Conservation (phyloP, 148 eudicot genomes). For the Cornus controversa region DNA sequence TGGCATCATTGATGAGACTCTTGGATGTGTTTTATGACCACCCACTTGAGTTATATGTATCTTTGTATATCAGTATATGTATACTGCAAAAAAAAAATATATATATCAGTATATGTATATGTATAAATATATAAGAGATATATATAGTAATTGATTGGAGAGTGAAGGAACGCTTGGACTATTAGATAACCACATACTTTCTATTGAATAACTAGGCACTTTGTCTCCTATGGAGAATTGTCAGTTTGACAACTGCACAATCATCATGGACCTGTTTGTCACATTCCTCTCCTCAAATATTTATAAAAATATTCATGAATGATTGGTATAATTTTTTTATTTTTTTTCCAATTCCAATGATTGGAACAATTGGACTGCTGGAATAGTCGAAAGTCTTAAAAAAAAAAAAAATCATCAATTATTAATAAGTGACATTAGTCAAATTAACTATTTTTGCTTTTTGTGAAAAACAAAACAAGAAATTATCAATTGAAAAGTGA, state of each 20-base stretch:
- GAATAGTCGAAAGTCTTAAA: neutral
- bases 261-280: neutral
- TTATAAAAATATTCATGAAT: neutral
- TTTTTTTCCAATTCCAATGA: too few relatives aligned
- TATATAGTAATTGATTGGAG: slow-evolving; percentile 16
- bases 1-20: neutral
- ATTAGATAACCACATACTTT: slow-evolving; percentile 12
- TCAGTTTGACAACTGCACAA: neutral
- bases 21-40: neutral
- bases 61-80: too few relatives aligned
- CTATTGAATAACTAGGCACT: neutral
- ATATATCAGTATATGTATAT: too few relatives aligned
- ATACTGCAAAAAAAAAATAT: too few relatives aligned
- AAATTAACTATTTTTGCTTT: too few relatives aligned
- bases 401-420: too few relatives aligned
- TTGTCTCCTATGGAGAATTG: neutral
- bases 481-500: too few relatives aligned
- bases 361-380: neutral
- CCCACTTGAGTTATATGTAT: neutral
- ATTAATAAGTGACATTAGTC: too few relatives aligned
- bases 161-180: slow-evolving; percentile 25
- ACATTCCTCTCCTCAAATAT: neutral
- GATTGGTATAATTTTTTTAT: neutral
- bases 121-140: too few relatives aligned
- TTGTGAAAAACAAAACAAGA: too few relatives aligned